Percentiles rank a stretch among this genome's conserved stretches.
Conservation (phyloP, 2,329 filamentous ascomycete genomes). For the Phoma sp. region DNA sequence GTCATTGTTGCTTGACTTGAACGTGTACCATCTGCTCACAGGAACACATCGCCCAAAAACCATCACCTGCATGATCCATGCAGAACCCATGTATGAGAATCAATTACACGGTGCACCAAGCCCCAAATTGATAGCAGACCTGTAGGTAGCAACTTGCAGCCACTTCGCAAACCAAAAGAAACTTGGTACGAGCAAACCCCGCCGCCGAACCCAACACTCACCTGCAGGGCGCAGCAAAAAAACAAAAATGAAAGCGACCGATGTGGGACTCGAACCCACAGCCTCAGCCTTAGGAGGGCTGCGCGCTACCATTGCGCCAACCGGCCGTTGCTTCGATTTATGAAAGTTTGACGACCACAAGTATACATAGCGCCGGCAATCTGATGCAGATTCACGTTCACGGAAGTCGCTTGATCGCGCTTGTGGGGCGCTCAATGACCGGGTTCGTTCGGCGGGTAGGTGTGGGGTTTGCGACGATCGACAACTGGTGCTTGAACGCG, state of each 20-base stretch:
- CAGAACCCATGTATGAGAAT: too few species aligned
- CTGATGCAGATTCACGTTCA: neutral
- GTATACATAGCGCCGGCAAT: neutral
- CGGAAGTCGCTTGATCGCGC: too few species aligned
- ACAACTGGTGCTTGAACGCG: neutral
- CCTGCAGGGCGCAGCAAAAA: neutral
- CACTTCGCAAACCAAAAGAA: too few species aligned
- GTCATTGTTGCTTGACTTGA: too few species aligned
- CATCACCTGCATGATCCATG: too few species aligned
- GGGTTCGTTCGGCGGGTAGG: neutral
- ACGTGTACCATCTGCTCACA: too few species aligned
- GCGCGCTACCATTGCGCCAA: slow-evolving; percentile 23
- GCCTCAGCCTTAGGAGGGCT: slow-evolving; percentile 21
- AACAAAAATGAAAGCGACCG: slow-evolving; percentile 12
- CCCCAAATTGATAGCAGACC: too few species aligned
- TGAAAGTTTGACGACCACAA: neutral
- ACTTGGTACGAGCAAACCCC: too few species aligned
- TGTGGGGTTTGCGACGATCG: neutral
- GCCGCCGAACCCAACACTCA: neutral
- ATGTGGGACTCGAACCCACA: slow-evolving; percentile 22
- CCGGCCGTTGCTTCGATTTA: slow-evolving; percentile 11
- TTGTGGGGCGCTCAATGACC: neutral
- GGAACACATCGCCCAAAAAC: too few species aligned
- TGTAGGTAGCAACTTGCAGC: too few species aligned
- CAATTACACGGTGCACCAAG: too few species aligned